Evolutionary conservation across 345 rosid species (phyloP).

Genomic region (Salix caprea): DNA sequence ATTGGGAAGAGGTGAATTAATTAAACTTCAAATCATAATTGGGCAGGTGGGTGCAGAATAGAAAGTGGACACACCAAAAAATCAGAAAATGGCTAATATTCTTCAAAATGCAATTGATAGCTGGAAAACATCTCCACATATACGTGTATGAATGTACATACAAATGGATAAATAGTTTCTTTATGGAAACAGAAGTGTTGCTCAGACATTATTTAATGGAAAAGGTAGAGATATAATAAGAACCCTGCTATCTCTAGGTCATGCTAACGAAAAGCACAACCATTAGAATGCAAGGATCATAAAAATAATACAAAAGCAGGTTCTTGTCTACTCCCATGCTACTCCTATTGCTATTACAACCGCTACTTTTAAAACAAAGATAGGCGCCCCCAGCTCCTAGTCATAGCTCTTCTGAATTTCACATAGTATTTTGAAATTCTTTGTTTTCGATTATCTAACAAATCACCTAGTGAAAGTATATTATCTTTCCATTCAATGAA

Average conservation of each 20-base stretch:
- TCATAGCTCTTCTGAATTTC: no score
- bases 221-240: neutral
- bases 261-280: neutral
- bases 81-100: neutral
- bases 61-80: neutral
- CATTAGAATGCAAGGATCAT: neutral
- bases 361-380: no score
- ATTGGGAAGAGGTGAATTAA: slow-evolving; percentile 2
- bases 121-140: neutral
- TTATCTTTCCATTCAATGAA: no score
- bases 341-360: no score
- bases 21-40: neutral
- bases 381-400: no score
- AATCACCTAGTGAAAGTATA: no score
- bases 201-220: neutral
- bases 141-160: neutral
- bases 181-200: neutral
- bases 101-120: neutral
- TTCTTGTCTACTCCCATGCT: no score
- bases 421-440: no score
- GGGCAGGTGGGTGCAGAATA: neutral
- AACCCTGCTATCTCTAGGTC: neutral
- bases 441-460: no score
- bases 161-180: neutral
- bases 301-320: neutral